Evolutionary conservation across 352 stramenopile genomes (phyloP), one percentile per base, ranked within the genome.

Genomic region (Phytophthora citrophthora): DNA sequence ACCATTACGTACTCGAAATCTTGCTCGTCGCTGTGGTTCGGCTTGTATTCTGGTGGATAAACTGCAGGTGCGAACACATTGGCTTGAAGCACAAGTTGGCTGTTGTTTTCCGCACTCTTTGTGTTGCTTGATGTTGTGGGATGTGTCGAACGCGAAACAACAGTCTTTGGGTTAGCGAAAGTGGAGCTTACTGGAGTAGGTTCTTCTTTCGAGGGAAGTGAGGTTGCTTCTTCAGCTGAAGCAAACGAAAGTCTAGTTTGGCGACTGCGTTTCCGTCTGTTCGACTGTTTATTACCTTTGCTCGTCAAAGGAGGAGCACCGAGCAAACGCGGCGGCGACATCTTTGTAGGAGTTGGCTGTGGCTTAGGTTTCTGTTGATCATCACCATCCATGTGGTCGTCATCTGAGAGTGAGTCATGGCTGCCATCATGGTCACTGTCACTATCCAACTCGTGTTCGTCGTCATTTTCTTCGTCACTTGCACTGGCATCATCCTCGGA

Each of bases 1-100:
- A 90, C 40, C 64, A 94, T 83, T 31, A 91, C 68, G 34, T 88
- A 86, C 31, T 91, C 76, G 46, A 83, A 80, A 7, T 77, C 49
- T 44, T 66, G 54, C 23, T 79, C 71, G 24, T 36, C 47, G 13
- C 23, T 24, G 2, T 75, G 54, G 18, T 55, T 58, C 41, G 46
- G 41, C 3, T 63, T 50, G 45, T 80, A 58, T 8, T 41, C 53
- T 9, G 49, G 39, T 1, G 73, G 68, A 20, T 72, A 69, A 48
- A 74, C 66, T 20, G 47, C 52, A 34, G 78, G 73, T 0, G 60
- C 26, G 36, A 87, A 87, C 24, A 83, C 70, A 23, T 61, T 64
- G 8, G 60, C 61, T n/a, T 81, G 54, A 10, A 76, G 54, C 7
- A 79, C 31, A 38, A 58, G 3, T 6, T 49, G 43, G 44, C 29